Conservation (phyloP, 352 stramenopile species). For the Bremia lactucae region DNA sequence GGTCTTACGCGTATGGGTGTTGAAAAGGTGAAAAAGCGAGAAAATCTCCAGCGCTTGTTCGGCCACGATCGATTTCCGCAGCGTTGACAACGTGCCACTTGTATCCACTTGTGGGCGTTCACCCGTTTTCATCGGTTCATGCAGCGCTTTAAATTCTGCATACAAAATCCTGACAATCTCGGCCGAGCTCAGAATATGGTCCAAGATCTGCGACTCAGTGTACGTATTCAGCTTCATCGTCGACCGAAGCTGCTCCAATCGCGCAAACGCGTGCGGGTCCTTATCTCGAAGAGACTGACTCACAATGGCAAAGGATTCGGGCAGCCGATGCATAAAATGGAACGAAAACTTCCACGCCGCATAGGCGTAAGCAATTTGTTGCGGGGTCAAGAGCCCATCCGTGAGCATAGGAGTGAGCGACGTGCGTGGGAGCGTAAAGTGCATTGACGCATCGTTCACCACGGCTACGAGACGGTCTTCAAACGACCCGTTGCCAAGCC, state of each 20-base stretch:
- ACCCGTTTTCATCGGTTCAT: conserved; percentile 31
- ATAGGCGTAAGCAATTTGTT: conserved; percentile 81
- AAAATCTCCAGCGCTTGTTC: conserved; percentile 75
- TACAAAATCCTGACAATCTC: conserved; percentile 70
- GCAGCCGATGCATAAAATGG: conserved; percentile 81
- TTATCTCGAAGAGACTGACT: conserved; percentile 69
- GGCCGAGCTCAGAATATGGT: conserved; percentile 70
- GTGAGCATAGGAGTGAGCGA: conserved; percentile 77
- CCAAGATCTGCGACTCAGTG: conserved; percentile 79
- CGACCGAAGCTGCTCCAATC: conserved; percentile 62
- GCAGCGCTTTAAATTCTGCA: conserved; percentile 61
- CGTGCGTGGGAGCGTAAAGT: conserved; percentile 77
- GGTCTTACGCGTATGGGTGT: conserved; percentile 69
- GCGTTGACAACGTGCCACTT: conserved; percentile 43
- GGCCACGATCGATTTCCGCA: conserved; percentile 64
- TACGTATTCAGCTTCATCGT: conserved; percentile 85
- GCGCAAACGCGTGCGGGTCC: conserved; percentile 61
- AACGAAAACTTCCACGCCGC: conserved; percentile 83
- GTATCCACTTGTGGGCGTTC: conserved; percentile 29
- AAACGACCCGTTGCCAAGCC: conserved; percentile 42
- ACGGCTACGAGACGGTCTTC: conserved; percentile 54
- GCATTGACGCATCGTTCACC: conserved; percentile 65
- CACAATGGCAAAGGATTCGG: conserved; percentile 69
- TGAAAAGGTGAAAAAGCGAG: conserved; percentile 76
- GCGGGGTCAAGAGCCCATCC: conserved; percentile 56